Base-by-base conservation (phyloP, 805 yeast genomes). In the Saccharomycopsis sp. region DNA sequence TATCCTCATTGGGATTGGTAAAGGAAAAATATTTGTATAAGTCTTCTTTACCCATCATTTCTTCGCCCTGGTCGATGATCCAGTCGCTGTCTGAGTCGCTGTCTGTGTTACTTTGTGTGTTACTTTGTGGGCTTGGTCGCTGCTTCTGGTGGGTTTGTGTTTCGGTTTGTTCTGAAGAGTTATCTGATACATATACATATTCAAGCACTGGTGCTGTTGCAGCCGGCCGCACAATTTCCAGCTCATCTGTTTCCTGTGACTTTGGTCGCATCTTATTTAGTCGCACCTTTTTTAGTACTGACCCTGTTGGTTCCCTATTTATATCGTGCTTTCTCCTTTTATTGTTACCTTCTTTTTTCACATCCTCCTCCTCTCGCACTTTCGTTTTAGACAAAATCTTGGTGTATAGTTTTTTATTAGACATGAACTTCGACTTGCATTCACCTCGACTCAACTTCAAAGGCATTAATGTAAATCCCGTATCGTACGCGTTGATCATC, bases 51-150 rank as follows among this genome's bases (percentile, higher is more conserved):
- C 17, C 53, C 25, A 50, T 20, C 25, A 3, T 24, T 24, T 3
- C 53, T 23, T 22, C 53, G 9, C 53, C 53, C 17, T 24, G 53
- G n/a, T 49, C 29, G 24, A 49, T 49, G 5, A 49, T 49, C 52
- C 23, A 49, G 23, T 49, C 29, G n/a, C 23, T 49, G 24, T 49
- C 29, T 8, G 17, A 20, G 15, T 49, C 29, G n/a, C 24, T 24
- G n/a, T 49, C 29, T 12, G 38, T 7, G 12, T 29, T 12, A 12
- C 38, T 29, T 29, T 29, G n/a, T n/a, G n/a, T n/a, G n/a, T n/a
- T n/a, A n/a, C n/a, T n/a, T n/a, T n/a, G n/a, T n/a, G n/a, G n/a
- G n/a, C n/a, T n/a, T n/a, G n/a, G n/a, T n/a, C n/a, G n/a, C n/a
- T n/a, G n/a, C n/a, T n/a, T n/a, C n/a, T n/a, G n/a, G n/a, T n/a